A percentile compares a stretch with the other conserved stretches of the same genome.
These are phyloP conservation scores for Termitomyces sp. DNA, from an alignment of 768 basidiomycete species.

Conservation along the genomic window DNA sequence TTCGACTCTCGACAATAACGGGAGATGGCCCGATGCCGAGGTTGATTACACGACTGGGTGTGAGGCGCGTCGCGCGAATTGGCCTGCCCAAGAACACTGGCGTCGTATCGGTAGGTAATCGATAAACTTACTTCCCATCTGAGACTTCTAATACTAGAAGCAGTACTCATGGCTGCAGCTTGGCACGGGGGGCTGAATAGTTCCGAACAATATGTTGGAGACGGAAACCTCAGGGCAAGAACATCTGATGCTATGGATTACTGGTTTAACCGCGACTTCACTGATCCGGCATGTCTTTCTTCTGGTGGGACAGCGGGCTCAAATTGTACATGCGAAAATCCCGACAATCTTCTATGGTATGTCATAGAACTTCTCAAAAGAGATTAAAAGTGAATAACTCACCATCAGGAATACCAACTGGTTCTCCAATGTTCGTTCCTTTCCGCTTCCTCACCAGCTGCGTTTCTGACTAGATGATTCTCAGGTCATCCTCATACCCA, in stretches of 20 bases:
- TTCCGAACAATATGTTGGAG: conserved; percentile 33
- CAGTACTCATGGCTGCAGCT: conserved; percentile 46
- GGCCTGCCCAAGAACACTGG: conserved; percentile 57
- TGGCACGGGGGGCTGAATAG: conserved; percentile 46
- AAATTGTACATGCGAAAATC: conserved; percentile 45
- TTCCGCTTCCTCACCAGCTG: background rate
- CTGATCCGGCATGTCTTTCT: conserved; percentile 40
- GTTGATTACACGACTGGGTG: conserved; percentile 54
- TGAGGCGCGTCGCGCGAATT: conserved; percentile 46
- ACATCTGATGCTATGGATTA: conserved; percentile 41
- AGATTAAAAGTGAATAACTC: background rate
- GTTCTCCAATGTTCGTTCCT: conserved; percentile 39
- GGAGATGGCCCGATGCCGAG: conserved; percentile 39
- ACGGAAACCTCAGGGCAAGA: conserved; percentile 27
- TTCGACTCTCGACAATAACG: conserved; percentile 19
- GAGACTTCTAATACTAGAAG: background rate
- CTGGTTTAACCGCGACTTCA: conserved; percentile 54
- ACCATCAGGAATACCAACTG: conserved; percentile 49
- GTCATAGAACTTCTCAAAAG: conserved; percentile 8
- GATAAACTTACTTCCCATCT: background rate
- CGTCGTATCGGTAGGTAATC: conserved; percentile 33
- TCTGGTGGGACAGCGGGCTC: conserved; percentile 33
- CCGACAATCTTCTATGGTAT: conserved; percentile 27
- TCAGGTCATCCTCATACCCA: conserved; percentile 51
- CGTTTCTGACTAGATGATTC: background rate